Evolutionary conservation across 257 asterid species (phyloP).

Genomic region (Penstemon barbatus): DNA sequence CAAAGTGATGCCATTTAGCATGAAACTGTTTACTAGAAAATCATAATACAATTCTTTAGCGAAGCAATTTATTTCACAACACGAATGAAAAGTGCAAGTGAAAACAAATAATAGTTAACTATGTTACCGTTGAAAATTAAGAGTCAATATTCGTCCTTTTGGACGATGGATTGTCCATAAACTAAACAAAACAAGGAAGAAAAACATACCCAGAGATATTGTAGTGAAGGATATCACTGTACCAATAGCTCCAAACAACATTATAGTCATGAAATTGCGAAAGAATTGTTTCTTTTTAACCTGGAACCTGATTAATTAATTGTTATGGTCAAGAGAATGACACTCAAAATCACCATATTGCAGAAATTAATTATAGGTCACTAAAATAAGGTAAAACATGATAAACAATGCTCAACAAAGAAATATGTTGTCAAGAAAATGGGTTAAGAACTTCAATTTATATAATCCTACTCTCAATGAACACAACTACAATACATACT

Average conservation of each 20-base stretch:
- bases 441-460: too few relatives aligned
- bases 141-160: constrained; percentile 1
- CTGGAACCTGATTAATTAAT: constrained; percentile 79
- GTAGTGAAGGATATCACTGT: constrained; percentile 84
- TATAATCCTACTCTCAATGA: too few relatives aligned
- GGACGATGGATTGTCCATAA: constrained; percentile 7
- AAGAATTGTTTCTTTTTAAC: constrained; percentile 98
- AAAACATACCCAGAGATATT: constrained; percentile 75
- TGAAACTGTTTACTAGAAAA: too few relatives aligned
- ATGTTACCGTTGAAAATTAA: constrained; percentile 18
- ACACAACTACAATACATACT: too few relatives aligned
- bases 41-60: background rate
- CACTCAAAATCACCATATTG: constrained; percentile 19
- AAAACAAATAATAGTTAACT: constrained; percentile 13
- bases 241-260: constrained; percentile 91
- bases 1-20: too few relatives aligned
- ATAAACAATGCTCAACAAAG: background rate
- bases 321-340: constrained; percentile 19
- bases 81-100: background rate
- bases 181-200: constrained; percentile 23
- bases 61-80: constrained; percentile 8
- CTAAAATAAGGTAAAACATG: constrained; percentile 16
- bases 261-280: constrained; percentile 91
- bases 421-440: background rate
- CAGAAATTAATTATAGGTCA: constrained; percentile 22